phyloP scores from a whole-genome alignment of 768 basidiomycete genomes.

The Obba rivulosa region DNA sequence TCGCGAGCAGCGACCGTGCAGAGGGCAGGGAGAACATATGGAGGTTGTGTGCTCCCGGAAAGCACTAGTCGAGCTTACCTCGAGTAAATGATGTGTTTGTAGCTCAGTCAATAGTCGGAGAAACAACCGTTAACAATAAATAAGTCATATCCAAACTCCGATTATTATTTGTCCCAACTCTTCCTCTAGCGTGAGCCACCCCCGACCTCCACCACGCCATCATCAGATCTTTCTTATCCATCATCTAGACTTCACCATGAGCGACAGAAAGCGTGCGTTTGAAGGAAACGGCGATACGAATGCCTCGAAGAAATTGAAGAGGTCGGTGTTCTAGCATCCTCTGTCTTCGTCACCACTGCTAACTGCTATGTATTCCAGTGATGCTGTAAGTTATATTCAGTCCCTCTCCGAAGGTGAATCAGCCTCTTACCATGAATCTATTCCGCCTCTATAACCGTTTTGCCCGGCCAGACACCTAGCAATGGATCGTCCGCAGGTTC shows the following conservation, averaged over 20 bases:
- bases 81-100: no score
- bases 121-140: no score
- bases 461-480: slow-evolving; percentile 42
- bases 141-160: no score
- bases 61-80: no score
- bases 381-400: slow-evolving; percentile 60
- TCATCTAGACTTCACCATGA: slow-evolving; percentile 37
- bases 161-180: not conserved
- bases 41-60: slow-evolving; percentile 18
- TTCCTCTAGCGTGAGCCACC: not conserved
- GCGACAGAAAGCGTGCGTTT: slow-evolving; percentile 57
- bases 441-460: slow-evolving; percentile 66
- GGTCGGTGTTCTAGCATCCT: slow-evolving; percentile 36
- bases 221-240: not conserved
- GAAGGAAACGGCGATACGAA: slow-evolving; percentile 48
- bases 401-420: slow-evolving; percentile 66
- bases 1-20: slow-evolving; percentile 22
- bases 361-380: slow-evolving; percentile 34
- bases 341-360: not conserved
- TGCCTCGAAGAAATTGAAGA: slow-evolving; percentile 58
- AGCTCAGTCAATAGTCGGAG: no score
- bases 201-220: not conserved
- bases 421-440: slow-evolving; percentile 43
- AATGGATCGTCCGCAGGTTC: slow-evolving; percentile 39
- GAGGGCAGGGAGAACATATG: slow-evolving; percentile 27